Evolutionary conservation across 2,329 filamentous ascomycete species (phyloP), one percentile per base, ranked within the genome.

Genomic region (Teratosphaeria epicoccoides): DNA sequence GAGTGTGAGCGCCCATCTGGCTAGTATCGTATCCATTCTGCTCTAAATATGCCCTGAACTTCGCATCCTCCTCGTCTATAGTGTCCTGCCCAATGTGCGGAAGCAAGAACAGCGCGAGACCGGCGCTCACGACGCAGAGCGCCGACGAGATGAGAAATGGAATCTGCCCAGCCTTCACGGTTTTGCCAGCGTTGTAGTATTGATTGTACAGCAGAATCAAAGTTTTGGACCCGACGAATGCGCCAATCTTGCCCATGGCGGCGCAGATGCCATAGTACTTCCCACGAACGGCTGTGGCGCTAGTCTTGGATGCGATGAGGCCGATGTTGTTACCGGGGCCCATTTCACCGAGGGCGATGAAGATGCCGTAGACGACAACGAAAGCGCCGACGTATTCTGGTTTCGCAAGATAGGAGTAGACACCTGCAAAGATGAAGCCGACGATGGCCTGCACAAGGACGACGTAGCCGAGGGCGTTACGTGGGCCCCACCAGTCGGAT

Each of bases 251-350:
- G 55, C 87, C 86, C 1, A 82, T 62, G 0, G 85, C 85, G 0
- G 86, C 85, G 0, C 85, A 85, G 44, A 87, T 77, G 4, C 84
- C 79, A 61, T 83, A 83, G 67, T 82, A 83, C 64, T 87, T 81
- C 2, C 89, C 90, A 37, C 89, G 56, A 17, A 50, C 20, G 20
- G 49, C 85, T 4, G 90, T 95, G 0, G 90, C 88, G 61, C 83
- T 89, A 1, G 87, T 90, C 74, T 95, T 95, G 46, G 86, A 85
- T 0, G 90, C 89, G 25, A 94, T 69, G 0, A 95, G 77, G 2
- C 89, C 89, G 59, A 95, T 95, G 67, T 95, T 95, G 73, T 95
- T 87, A 11, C 90, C 90, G 0, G 90, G 88, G 0, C 90, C 89
- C 40, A 94, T 71, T 67, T 93, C 88, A 47, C 87, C 87, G 1